Evolutionary conservation across 2,329 filamentous ascomycete species (phyloP).

Genomic region (Aspergillus persii): DNA sequence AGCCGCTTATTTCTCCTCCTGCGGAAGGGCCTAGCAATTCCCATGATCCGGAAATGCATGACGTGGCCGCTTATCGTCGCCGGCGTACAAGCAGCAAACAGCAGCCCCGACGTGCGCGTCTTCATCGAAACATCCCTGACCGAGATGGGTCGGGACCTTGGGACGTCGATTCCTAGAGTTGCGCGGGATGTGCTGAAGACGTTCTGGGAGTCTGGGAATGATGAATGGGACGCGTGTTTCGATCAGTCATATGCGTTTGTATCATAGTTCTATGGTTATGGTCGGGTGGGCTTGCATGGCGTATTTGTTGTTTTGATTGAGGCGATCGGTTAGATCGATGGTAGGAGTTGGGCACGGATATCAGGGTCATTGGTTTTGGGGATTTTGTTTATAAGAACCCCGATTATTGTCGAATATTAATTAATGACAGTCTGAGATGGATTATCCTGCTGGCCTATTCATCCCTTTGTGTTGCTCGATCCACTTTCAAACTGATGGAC

Average conservation of each 20-base stretch:
- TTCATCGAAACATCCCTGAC: neutral
- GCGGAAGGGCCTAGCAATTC: neutral
- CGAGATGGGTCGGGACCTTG: neutral
- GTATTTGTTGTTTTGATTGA: neutral
- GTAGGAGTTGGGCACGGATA: too few relatives aligned
- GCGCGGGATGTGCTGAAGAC: neutral
- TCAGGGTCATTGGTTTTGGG: too few relatives aligned
- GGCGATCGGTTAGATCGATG: neutral
- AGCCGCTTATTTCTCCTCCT: neutral
- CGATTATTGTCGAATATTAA: too few relatives aligned
- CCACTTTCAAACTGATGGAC: too few relatives aligned
- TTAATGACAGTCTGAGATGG: too few relatives aligned
- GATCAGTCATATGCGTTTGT: conserved; percentile 5
- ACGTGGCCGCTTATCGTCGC: conserved; percentile 8
- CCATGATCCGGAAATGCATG: conserved; percentile 2
- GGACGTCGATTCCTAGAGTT: neutral
- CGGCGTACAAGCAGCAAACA: neutral
- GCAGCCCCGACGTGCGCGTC: neutral
- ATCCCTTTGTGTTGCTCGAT: too few relatives aligned
- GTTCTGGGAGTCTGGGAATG: conserved; percentile 2
- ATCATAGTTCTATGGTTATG: neutral
- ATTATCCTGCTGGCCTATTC: too few relatives aligned
- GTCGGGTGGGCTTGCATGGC: neutral
- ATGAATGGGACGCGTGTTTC: conserved; percentile 7
- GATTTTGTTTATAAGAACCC: too few relatives aligned